Percentiles rank a stretch among this genome's conserved stretches.
Conservation (phyloP, 1,284 basidiomycete genomes). For the Somion occarium region DNA sequence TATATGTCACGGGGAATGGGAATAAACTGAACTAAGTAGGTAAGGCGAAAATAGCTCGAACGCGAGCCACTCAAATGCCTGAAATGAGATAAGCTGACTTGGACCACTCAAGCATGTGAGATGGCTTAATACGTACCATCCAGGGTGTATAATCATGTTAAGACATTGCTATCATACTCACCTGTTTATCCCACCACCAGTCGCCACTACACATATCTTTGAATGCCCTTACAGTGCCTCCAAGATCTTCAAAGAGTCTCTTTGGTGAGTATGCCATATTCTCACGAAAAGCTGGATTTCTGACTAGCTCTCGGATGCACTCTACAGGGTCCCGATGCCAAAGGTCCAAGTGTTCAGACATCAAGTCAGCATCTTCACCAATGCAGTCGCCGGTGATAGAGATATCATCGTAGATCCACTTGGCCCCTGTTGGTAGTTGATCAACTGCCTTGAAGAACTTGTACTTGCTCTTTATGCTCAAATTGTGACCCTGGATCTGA, state of each 20-base stretch:
- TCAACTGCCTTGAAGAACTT: conserved; percentile 17
- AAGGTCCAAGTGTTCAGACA: conserved; percentile 21
- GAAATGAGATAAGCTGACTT: neutral
- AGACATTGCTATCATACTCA: conserved; percentile 8
- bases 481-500: conserved; percentile 12
- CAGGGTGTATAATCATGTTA: neutral
- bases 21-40: conserved; percentile 4
- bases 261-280: conserved; percentile 23
- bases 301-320: conserved; percentile 25
- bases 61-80: conserved; percentile 10
- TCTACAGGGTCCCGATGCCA: conserved; percentile 28
- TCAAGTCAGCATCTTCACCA: conserved; percentile 11
- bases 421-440: conserved; percentile 15
- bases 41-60: conserved; percentile 11
- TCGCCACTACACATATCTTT: conserved; percentile 22
- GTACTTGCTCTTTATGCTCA: conserved; percentile 16
- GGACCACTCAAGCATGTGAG: neutral
- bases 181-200: conserved; percentile 26
- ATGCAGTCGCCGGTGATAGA: conserved; percentile 16
- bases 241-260: conserved; percentile 15
- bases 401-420: conserved; percentile 16
- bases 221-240: conserved; percentile 2
- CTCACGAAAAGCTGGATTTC: conserved; percentile 23
- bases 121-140: neutral
- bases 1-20: conserved; percentile 2